Percentiles rank a stretch among this genome's conserved stretches.
Conservation (phyloP, 2,329 filamentous ascomycete species). For the Paecilomyces dactylethromorphus region DNA sequence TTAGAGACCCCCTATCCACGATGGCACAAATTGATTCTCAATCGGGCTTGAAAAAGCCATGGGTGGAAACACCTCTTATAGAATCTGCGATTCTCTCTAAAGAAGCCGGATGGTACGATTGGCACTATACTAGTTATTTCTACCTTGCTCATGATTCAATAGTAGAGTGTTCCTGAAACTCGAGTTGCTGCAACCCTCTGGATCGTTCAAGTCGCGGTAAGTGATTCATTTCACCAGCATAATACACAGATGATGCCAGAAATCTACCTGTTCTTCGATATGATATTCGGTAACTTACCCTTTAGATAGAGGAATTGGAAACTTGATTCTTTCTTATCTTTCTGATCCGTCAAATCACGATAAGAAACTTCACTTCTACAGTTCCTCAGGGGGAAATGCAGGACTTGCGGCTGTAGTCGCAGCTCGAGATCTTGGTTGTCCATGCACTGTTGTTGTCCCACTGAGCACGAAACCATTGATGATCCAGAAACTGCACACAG, state of each 20-base stretch:
- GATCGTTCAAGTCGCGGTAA: conserved; percentile 70
- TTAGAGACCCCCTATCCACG: background rate
- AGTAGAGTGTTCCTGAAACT: conserved; percentile 76
- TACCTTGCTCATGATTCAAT: background rate
- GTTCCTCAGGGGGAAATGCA: conserved; percentile 72
- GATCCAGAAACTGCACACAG: conserved; percentile 59
- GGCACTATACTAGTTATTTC: background rate
- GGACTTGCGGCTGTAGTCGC: conserved; percentile 72
- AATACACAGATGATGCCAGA: background rate
- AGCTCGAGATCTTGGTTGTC: conserved; percentile 54
- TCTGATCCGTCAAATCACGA: conserved; percentile 14
- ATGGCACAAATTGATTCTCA: background rate
- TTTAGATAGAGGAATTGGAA: conserved; percentile 27
- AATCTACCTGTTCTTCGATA: background rate
- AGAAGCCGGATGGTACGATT: conserved; percentile 30
- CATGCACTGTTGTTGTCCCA: conserved; percentile 68
- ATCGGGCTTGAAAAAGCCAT: conserved; percentile 18
- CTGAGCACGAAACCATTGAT: conserved; percentile 57
- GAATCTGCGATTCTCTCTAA: conserved; percentile 31
- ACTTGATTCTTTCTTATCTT: conserved; percentile 24
- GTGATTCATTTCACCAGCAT: background rate
- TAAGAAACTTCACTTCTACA: conserved; percentile 61
- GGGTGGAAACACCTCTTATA: conserved; percentile 34
- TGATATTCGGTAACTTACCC: background rate
- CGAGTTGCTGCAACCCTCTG: conserved; percentile 71